Percentiles rank a stretch among this genome's conserved stretches.
Evolutionary conservation across 75 land plant species (phyloP).

Genomic region (Picea glauca): DNA sequence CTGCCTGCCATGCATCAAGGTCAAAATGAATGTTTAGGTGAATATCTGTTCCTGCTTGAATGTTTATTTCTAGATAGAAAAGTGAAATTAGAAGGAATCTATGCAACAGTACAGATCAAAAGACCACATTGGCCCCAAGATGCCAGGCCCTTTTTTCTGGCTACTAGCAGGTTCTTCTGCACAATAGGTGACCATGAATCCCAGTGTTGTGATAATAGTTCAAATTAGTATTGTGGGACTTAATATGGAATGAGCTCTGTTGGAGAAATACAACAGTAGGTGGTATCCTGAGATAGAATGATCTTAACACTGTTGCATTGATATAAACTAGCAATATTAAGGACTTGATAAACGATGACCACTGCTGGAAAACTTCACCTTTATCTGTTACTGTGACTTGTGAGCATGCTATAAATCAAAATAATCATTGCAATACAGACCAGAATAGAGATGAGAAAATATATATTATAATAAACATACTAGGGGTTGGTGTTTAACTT

Average conservation of each 20-base stretch:
- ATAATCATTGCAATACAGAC: neutral
- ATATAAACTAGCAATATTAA: neutral
- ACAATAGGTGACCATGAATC: neutral
- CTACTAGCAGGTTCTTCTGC: neutral
- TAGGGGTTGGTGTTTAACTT: neutral
- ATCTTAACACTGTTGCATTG: neutral
- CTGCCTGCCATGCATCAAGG: conserved; percentile 53
- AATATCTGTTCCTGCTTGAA: neutral
- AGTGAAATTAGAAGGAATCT: too few species aligned
- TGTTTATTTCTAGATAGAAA: too few species aligned
- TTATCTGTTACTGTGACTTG: too few species aligned
- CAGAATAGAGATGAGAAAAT: neutral
- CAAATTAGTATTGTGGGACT: neutral
- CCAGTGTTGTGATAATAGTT: neutral
- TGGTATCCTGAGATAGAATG: too few species aligned
- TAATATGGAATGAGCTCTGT: neutral
- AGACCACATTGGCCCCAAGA: too few species aligned
- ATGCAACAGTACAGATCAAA: too few species aligned
- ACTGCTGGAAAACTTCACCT: too few species aligned
- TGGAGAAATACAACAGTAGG: neutral
- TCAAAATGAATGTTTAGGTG: neutral
- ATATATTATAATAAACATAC: neutral
- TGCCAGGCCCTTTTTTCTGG: too few species aligned
- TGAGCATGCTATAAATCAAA: too few species aligned
- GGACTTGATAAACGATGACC: too few species aligned